Base-by-base conservation (phyloP, 2,329 filamentous ascomycete genomes). In the Corynespora cassiicola region DNA sequence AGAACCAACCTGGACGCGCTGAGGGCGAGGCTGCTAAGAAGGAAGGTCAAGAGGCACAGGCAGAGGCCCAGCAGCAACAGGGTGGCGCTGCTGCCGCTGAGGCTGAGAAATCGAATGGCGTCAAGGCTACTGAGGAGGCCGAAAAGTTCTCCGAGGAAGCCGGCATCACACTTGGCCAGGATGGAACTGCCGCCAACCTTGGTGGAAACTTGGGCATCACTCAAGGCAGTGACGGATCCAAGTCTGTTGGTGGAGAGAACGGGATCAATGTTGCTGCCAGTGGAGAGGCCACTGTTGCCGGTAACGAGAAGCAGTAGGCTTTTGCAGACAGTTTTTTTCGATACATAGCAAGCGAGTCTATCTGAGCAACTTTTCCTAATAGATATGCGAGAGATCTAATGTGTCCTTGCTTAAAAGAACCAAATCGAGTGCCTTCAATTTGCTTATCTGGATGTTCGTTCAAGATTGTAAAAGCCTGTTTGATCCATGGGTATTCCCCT, bases 171-270 rank as follows among this genome's bases (percentile, higher is more conserved):
- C 39, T 63, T 11, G 54, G 51, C 24, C 17, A 43, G 12, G 26
- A 43, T 16, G 62, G 62, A 2, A 55, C 50, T 31, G 50, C 62
- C 7, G 44, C 47, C 15, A 65, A 64, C 20, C 34, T 56, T n/a
- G 62, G 61, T 7, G 62, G 62, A 8, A 58, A 64, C 18, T 27
- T 65, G 39, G 62, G 62, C 1, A 63, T 65, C 27, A 65, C 61
- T 2, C 50, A 63, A 35, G 61, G 61, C 2, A 51, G 42, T 12
- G 61, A 64, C 47, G 59, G 62, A n/a, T 60, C 55, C 21, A 57
- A 56, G 35, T 58, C 50, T 26, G 45, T 64, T 11, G 61, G 61
- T 10, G 61, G 62, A 4, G 44, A 54, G 36, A 63, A 57, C 17
- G 61, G 60, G 4, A 64, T 65, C 29, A 61, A 63, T 16, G 45